phyloP scores from a whole-genome alignment of 768 basidiomycete genomes.

The Trametopsis cervina region DNA sequence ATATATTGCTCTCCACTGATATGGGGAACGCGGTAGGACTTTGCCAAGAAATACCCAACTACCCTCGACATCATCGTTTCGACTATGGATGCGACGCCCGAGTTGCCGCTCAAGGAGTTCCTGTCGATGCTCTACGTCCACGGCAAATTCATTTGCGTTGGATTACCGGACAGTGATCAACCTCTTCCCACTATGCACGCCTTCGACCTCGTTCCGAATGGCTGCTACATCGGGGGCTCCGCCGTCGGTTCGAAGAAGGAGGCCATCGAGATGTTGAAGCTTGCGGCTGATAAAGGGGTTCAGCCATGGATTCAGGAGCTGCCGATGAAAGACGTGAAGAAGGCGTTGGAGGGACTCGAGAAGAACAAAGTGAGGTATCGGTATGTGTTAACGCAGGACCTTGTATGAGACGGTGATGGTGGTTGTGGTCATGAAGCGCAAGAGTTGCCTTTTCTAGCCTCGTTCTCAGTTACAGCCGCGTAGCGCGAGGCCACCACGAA shows the following conservation, averaged over 20 bases:
- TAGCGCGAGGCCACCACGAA: no score
- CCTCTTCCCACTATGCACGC: slow-evolving; percentile 20
- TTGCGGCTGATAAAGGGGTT: slow-evolving; percentile 47
- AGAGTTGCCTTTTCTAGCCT: no score
- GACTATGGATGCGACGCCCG: slow-evolving; percentile 16
- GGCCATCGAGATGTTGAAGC: slow-evolving; percentile 47
- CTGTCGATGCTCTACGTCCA: slow-evolving; percentile 43
- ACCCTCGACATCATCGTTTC: slow-evolving; percentile 46
- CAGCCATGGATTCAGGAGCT: slow-evolving; percentile 36
- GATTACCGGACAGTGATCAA: slow-evolving; percentile 42
- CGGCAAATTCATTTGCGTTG: slow-evolving; percentile 48
- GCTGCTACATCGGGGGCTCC: slow-evolving; percentile 17
- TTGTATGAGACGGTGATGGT: not conserved
- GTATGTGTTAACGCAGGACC: slow-evolving; percentile 35
- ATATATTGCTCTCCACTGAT: no score
- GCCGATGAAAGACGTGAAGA: slow-evolving; percentile 39
- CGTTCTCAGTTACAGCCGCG: no score
- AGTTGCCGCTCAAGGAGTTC: slow-evolving; percentile 22
- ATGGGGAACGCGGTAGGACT: no score
- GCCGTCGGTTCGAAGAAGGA: slow-evolving; percentile 54
- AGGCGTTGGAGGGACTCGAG: slow-evolving; percentile 42
- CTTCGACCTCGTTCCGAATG: slow-evolving; percentile 26
- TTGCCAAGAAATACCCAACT: slow-evolving; percentile 28
- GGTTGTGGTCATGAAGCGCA: no score
- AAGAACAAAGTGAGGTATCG: slow-evolving; percentile 46